These are phyloP conservation scores for Calocybe gambosa DNA, from an alignment of 1,284 basidiomycete species.

Conservation along the genomic window DNA sequence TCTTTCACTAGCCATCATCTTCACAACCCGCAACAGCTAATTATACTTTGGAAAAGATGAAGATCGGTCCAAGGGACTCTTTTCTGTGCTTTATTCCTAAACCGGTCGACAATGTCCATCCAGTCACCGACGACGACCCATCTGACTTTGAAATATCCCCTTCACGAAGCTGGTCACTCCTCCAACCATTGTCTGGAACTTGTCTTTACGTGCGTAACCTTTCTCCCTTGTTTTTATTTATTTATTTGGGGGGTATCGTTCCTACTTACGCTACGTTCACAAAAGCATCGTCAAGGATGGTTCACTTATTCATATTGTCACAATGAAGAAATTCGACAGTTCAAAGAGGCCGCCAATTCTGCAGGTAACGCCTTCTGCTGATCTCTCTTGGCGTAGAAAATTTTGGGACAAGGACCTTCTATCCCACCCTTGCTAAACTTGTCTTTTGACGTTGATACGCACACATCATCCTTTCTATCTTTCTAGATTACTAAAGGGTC, in stretches of 20 bases:
- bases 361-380: conserved; percentile 40
- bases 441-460: neutral
- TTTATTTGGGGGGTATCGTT: too few relatives aligned
- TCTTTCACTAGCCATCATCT: conserved; percentile 20
- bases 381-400: conserved; percentile 6
- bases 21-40: conserved; percentile 19
- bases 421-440: neutral
- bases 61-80: conserved; percentile 56
- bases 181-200: conserved; percentile 67
- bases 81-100: conserved; percentile 75
- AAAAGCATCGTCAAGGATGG: conserved; percentile 81
- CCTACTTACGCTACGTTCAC: conserved; percentile 18
- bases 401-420: neutral
- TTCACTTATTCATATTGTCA: conserved; percentile 97
- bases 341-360: conserved; percentile 69
- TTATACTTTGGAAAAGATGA: conserved; percentile 62
- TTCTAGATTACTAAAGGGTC: conserved; percentile 1
- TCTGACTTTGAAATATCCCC: conserved; percentile 54
- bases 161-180: conserved; percentile 70
- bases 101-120: conserved; percentile 40
- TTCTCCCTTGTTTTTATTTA: too few relatives aligned
- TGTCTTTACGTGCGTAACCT: conserved; percentile 69
- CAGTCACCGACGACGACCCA: conserved; percentile 39
- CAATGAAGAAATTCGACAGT: conserved; percentile 84
- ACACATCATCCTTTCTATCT: neutral